A percentile compares a stretch with the other conserved stretches of the same genome.
Evolutionary conservation across 352 stramenopile species (phyloP).

Genomic region (Phytophthora idaei): DNA sequence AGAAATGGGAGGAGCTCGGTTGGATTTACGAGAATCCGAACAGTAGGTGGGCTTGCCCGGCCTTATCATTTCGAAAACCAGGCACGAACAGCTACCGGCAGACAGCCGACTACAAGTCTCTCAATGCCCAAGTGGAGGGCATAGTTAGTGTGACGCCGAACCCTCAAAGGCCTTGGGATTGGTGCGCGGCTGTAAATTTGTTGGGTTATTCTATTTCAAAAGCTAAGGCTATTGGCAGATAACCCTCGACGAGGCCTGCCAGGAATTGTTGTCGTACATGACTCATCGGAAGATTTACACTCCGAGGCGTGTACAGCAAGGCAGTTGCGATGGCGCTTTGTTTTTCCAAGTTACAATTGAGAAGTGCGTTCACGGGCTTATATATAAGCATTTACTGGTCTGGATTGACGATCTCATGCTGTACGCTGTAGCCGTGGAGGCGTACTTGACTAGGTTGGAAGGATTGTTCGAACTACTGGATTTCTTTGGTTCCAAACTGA

Average conservation of each 20-base stretch:
- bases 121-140: slow-evolving; percentile 9
- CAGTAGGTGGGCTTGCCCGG: slow-evolving; percentile 14
- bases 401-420: slow-evolving; percentile 22
- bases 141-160: slow-evolving; percentile 23
- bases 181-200: slow-evolving; percentile 12
- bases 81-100: slow-evolving; percentile 1
- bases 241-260: slow-evolving; percentile 6
- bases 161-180: slow-evolving; percentile 8
- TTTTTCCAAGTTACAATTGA: too few species aligned
- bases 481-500: slow-evolving; percentile 34
- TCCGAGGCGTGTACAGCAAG: too few species aligned
- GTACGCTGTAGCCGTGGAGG: not conserved
- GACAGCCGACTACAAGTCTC: slow-evolving; percentile 16
- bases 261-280: too few species aligned
- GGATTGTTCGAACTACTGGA: slow-evolving; percentile 27
- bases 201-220: slow-evolving; percentile 15
- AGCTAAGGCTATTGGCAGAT: slow-evolving; percentile 30
- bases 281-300: too few species aligned
- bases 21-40: slow-evolving; percentile 19
- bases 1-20: not conserved
- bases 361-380: too few species aligned
- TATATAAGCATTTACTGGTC: too few species aligned
- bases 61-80: slow-evolving; percentile 1
- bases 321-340: too few species aligned
- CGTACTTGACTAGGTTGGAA: slow-evolving; percentile 26